Evolutionary conservation across 2,329 filamentous ascomycete genomes (phyloP).

Genomic region (Podosphaera fusca): DNA sequence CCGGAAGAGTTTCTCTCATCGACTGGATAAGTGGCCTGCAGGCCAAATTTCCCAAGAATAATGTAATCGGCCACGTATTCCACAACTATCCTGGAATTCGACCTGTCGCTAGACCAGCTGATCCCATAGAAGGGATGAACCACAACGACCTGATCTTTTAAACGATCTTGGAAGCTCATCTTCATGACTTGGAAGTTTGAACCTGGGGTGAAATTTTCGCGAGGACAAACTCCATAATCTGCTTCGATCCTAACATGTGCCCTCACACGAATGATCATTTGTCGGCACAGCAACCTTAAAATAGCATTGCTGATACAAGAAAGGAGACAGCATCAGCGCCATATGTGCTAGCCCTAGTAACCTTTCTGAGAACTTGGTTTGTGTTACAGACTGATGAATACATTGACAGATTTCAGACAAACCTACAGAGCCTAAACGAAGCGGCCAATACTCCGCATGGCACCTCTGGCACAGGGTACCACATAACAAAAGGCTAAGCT

Average conservation of each 20-base stretch:
- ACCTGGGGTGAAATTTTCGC: background rate
- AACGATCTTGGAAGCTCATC: background rate
- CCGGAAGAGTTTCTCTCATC: background rate
- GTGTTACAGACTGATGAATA: background rate
- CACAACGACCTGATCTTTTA: background rate
- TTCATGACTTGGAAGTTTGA: background rate
- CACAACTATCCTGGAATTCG: background rate
- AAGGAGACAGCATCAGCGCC: background rate
- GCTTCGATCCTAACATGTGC: background rate
- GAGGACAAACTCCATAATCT: too few relatives aligned
- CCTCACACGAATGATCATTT: background rate
- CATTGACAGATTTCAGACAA: background rate
- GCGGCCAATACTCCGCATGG: background rate
- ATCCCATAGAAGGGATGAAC: background rate
- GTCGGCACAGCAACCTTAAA: background rate
- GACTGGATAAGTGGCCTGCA: background rate
- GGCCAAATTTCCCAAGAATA: background rate
- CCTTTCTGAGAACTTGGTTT: background rate
- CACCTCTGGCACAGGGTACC: background rate
- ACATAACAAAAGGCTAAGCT: background rate
- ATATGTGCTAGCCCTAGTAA: background rate
- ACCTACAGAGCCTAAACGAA: background rate
- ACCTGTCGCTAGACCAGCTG: background rate
- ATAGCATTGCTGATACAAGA: background rate
- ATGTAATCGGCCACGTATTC: background rate